phyloP scores from a whole-genome alignment of 352 stramenopile species.

The Globisporangium polare region DNA sequence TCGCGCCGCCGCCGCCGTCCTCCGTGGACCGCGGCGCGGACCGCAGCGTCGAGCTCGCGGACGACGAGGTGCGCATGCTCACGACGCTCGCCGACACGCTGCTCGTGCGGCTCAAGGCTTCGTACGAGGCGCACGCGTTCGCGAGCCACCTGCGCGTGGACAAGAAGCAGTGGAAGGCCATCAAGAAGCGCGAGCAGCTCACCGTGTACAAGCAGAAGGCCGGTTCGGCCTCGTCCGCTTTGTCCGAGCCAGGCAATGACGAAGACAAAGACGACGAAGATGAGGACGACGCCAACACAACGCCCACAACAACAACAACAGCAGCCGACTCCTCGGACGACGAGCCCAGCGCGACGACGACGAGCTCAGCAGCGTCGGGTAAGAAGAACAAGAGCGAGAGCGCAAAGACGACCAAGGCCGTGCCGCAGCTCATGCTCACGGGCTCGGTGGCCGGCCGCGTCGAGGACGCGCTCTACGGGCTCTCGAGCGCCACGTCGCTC shows the following conservation, averaged over 20 bases:
- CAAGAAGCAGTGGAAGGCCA: constrained; percentile 53
- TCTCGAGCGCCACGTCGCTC: constrained; percentile 41
- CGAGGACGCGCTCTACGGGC: constrained; percentile 60
- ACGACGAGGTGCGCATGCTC: constrained; percentile 50
- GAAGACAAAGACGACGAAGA: neutral
- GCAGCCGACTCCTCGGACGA: neutral
- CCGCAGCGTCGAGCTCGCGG: constrained; percentile 28
- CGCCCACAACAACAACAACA: constrained; percentile 11
- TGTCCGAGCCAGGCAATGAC: neutral
- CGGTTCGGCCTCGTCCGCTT: neutral
- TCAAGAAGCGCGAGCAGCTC: constrained; percentile 65
- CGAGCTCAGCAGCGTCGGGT: no score
- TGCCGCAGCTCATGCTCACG: constrained; percentile 38
- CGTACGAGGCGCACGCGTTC: constrained; percentile 32
- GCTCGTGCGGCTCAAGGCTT: constrained; percentile 30
- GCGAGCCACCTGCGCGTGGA: constrained; percentile 24
- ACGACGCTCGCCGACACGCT: constrained; percentile 31
- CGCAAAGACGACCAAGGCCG: neutral
- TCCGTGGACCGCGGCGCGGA: neutral
- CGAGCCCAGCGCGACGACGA: neutral
- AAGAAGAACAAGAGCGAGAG: neutral
- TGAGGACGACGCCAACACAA: constrained; percentile 6
- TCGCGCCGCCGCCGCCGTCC: constrained; percentile 10
- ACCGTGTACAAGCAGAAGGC: constrained; percentile 49
- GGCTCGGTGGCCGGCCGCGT: constrained; percentile 43